phyloP scores from a whole-genome alignment of 176 grass and related monocot genomes.

The Puccinellia tenuiflora region DNA sequence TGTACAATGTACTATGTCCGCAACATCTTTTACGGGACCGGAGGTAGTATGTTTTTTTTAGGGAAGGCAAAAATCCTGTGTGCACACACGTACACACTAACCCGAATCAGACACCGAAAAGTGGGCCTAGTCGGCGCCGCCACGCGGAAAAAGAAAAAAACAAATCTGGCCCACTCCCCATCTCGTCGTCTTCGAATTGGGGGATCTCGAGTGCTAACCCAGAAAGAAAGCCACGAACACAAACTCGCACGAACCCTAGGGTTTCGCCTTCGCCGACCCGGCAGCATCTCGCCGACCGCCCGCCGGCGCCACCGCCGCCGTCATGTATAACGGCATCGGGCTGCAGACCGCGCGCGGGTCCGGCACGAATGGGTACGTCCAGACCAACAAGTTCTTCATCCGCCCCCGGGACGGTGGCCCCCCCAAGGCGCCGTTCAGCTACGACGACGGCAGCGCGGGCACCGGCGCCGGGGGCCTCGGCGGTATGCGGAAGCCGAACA shows the following conservation, averaged over 20 bases:
- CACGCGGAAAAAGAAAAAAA: neutral
- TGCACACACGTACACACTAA: neutral
- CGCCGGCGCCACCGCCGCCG: neutral
- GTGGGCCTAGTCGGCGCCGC: neutral
- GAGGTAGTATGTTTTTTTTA: too few relatives aligned
- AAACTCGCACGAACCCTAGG: constrained; percentile 5
- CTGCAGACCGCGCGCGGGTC: constrained; percentile 87
- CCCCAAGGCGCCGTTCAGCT: constrained; percentile 7
- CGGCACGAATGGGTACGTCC: constrained; percentile 85
- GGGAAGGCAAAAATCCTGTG: too few relatives aligned
- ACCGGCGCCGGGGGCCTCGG: constrained; percentile 5
- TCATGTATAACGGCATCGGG: constrained; percentile 97
- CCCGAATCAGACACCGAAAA: neutral
- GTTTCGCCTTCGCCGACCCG: neutral
- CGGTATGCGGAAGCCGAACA: constrained; percentile 70
- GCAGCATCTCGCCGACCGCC: neutral
- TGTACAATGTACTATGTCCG: too few relatives aligned
- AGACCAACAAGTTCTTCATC: constrained; percentile 93
- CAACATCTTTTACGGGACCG: too few relatives aligned
- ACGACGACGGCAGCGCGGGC: neutral
- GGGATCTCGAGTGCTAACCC: constrained; percentile 12
- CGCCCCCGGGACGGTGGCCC: constrained; percentile 33
- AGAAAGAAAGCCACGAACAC: neutral
- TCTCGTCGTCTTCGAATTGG: neutral
- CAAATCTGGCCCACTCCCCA: neutral